Conservation (phyloP, 2,329 filamentous ascomycete genomes). For the Pyrenophora tritici-repentis region DNA sequence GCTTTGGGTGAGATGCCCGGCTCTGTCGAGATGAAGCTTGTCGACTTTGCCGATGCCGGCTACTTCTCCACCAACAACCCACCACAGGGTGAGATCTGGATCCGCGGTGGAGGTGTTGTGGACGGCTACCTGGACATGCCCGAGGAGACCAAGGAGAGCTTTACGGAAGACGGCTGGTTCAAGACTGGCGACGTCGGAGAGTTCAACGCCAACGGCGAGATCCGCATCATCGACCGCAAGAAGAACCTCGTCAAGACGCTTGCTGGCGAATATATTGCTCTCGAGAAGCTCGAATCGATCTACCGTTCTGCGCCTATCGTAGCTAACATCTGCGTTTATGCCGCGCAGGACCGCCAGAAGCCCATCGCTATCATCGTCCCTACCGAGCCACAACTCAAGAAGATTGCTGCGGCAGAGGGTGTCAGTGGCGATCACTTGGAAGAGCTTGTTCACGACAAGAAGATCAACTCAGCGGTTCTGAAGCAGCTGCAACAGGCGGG, state of each 20-base stretch:
- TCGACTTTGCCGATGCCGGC: slow-evolving; percentile 85
- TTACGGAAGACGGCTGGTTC: slow-evolving; percentile 91
- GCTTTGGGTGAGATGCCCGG: slow-evolving; percentile 79
- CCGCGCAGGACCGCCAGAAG: slow-evolving; percentile 73
- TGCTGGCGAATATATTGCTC: slow-evolving; percentile 93
- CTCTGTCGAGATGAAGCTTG: slow-evolving; percentile 85
- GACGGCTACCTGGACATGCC: slow-evolving; percentile 83
- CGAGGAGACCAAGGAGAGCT: slow-evolving; percentile 76
- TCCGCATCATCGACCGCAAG: slow-evolving; percentile 91
- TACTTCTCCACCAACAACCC: slow-evolving; percentile 76
- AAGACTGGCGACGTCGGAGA: slow-evolving; percentile 95
- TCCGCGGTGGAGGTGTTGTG: slow-evolving; percentile 77
- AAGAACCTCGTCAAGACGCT: slow-evolving; percentile 98
- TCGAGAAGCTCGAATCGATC: slow-evolving; percentile 91
- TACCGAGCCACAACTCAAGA: slow-evolving; percentile 60
- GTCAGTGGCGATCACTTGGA: slow-evolving; percentile 69
- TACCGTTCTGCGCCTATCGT: slow-evolving; percentile 83
- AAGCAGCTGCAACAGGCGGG: slow-evolving; percentile 72
- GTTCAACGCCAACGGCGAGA: slow-evolving; percentile 77
- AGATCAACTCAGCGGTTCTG: slow-evolving; percentile 66
- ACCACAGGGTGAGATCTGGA: slow-evolving; percentile 90
- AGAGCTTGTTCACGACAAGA: slow-evolving; percentile 69
- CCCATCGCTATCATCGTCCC: slow-evolving; percentile 81
- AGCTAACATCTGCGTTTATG: slow-evolving; percentile 85
- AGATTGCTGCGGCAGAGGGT: slow-evolving; percentile 60